Evolutionary conservation across 2,329 filamentous ascomycete species (phyloP), one percentile per base, ranked within the genome.

Genomic region (Aspergillus brasiliensis): DNA sequence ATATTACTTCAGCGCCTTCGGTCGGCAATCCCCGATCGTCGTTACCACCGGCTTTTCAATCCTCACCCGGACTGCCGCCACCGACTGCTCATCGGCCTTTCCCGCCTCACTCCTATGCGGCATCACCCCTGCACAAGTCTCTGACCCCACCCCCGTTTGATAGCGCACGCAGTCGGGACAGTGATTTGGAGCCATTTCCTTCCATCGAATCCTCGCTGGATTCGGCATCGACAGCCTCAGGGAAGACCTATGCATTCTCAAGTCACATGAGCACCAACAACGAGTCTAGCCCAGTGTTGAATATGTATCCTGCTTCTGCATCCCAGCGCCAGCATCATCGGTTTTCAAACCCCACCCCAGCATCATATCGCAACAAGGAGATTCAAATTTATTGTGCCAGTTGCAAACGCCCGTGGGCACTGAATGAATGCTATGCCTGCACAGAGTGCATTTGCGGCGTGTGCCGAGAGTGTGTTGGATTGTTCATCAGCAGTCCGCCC

Each of bases 381-480:
- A 89, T 94, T 3, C 91, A 96, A 73, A 96, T 98, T 44, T 97
- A 96, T 74, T 98, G 94, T 74, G 91, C 93, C 19, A 91, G 90
- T 51, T 98, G 94, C 72, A 88, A 91, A 65, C 86, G 89, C 38
- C 82, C 92, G 17, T 93, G 89, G 54, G 80, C 88, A 10, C 80
- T 98, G 25, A 89, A 88, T 70, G 90, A 94, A 69, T 95, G 91
- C 34, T 97, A 92, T 72, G 94, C 94, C 21, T 98, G 94, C 75
- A 97, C 93, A 1, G 93, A 97, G 76, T 98, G 95, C 75, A 96
- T 98, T 64, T 96, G 92, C 73, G 94, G 93, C 15, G 84, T 98
- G 52, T 98, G 95, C 76, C 87, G 89, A 64, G 87, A 92, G 60
- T 98, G 94, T 70, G 92, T 97, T 59, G 71, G 72, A 56, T 73